Evolutionary conservation across 2,329 filamentous ascomycete genomes (phyloP).

Genomic region (Calonectria pseudoturangicola): DNA sequence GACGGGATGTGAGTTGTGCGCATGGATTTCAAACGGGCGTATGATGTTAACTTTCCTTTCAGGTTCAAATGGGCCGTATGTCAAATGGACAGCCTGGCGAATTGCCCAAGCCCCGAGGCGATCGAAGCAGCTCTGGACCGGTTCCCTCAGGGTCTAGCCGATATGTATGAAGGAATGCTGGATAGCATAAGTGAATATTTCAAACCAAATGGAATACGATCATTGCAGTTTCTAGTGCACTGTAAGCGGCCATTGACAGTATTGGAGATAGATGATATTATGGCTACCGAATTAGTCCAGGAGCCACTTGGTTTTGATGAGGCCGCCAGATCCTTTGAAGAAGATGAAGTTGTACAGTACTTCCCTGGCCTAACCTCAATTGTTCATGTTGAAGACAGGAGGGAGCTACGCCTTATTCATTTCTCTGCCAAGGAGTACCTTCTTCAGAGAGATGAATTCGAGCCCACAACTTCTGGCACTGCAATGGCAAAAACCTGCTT

Average conservation of each 20-base stretch:
- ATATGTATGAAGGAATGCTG: neutral
- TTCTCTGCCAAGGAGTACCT: constrained; percentile 54
- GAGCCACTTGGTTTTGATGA: constrained; percentile 39
- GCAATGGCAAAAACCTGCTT: constrained; percentile 49
- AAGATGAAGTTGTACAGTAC: constrained; percentile 32
- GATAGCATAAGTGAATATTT: neutral
- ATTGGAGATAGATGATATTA: constrained; percentile 37
- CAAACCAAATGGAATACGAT: neutral
- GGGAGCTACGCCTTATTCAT: constrained; percentile 49
- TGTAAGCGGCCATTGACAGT: neutral
- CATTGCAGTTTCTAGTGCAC: neutral
- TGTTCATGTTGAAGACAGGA: neutral
- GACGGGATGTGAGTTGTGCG: neutral
- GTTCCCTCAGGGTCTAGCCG: neutral
- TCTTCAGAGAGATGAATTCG: neutral
- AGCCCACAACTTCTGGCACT: constrained; percentile 27
- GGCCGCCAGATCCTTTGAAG: constrained; percentile 23
- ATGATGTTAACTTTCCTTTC: neutral
- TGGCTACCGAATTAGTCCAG: constrained; percentile 46
- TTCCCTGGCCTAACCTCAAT: constrained; percentile 45
- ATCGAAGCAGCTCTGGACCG: neutral
- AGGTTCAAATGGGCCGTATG: neutral
- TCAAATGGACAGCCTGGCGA: neutral
- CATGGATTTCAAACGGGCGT: neutral
- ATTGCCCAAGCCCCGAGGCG: neutral